Evolutionary conservation across 768 basidiomycete species (phyloP).

Genomic region (Pleurotus salmoneostramineus): DNA sequence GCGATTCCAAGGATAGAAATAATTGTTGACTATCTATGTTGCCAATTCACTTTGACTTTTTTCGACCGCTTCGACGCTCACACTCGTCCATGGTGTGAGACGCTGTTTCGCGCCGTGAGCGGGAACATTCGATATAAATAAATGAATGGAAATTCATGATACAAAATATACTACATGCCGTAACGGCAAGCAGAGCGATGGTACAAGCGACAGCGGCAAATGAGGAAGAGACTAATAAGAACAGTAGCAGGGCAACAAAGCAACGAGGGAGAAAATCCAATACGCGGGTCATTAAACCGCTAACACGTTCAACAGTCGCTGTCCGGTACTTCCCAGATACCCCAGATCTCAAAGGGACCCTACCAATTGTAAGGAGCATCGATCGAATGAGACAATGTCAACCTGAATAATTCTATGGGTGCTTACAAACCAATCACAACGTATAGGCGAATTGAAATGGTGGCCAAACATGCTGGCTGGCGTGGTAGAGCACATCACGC

Average conservation of each 20-base stretch:
- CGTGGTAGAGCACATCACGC: conserved; percentile 27
- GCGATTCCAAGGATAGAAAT: background rate
- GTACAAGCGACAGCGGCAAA: too few species aligned
- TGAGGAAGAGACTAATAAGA: background rate
- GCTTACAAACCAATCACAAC: conserved; percentile 19
- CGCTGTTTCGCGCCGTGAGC: too few species aligned
- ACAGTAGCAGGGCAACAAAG: too few species aligned
- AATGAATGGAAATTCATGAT: too few species aligned
- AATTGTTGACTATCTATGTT: too few species aligned
- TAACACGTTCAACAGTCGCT: background rate
- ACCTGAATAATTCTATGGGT: background rate
- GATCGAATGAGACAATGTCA: background rate
- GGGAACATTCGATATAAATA: too few species aligned
- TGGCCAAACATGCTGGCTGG: conserved; percentile 20
- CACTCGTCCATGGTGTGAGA: too few species aligned
- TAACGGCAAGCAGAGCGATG: too few species aligned
- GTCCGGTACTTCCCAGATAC: conserved; percentile 15
- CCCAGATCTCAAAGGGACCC: conserved; percentile 18
- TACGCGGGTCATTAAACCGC: background rate
- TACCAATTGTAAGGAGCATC: background rate
- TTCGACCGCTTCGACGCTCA: too few species aligned
- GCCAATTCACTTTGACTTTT: too few species aligned
- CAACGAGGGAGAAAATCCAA: too few species aligned
- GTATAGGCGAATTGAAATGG: conserved; percentile 18
- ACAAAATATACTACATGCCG: too few species aligned